Conservation (phyloP, 306 rosid species). For the Vicia faba region DNA sequence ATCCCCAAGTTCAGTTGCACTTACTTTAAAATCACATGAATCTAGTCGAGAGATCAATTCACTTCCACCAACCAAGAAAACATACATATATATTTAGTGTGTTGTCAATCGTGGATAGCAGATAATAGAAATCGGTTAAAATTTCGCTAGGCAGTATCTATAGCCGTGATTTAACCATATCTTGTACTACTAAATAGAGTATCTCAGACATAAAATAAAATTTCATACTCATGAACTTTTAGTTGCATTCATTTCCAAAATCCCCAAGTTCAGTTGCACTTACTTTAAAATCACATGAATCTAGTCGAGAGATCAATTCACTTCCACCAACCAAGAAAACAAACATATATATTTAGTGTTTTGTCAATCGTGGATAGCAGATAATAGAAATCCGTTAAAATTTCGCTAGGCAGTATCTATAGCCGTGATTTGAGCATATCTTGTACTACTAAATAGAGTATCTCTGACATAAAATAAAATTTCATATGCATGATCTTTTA, state of each 20-base stretch:
- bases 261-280: slow-evolving; percentile 18
- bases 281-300: slow-evolving; percentile 22
- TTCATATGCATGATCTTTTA: slow-evolving; percentile 23
- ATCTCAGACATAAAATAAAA: slow-evolving; percentile 23
- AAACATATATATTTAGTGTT: not conserved
- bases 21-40: slow-evolving; percentile 22
- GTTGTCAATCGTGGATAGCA: not conserved
- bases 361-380: not conserved
- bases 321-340: slow-evolving; percentile 10
- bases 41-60: slow-evolving; percentile 1
- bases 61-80: slow-evolving; percentile 12
- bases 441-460: not conserved
- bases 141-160: not conserved
- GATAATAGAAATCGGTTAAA: not conserved
- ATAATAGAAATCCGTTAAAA: not conserved
- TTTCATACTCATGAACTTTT: slow-evolving; percentile 26
- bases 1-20: slow-evolving; percentile 21
- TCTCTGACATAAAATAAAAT: no score
- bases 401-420: not conserved
- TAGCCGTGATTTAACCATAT: not conserved
- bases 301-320: slow-evolving; percentile 7
- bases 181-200: not conserved
- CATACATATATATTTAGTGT: not conserved
- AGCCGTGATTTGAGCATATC: not conserved
- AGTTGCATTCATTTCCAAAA: slow-evolving; percentile 29